Conservation (phyloP, 2,329 filamentous ascomycete genomes). For the Sphaceloma murrayae region DNA sequence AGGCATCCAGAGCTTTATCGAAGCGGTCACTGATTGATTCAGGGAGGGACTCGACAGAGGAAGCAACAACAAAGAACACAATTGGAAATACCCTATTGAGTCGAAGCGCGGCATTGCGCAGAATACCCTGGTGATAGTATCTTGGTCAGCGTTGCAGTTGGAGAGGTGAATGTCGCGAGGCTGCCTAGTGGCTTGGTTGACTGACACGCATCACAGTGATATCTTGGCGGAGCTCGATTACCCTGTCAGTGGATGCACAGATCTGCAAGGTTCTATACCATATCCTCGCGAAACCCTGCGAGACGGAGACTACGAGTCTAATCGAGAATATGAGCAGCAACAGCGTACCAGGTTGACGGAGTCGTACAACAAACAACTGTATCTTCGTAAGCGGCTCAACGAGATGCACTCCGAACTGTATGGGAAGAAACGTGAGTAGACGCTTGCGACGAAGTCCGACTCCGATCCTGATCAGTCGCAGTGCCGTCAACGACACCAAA, state of each 20-base stretch:
- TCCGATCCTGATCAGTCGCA: no score
- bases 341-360: conserved; percentile 39
- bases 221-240: conserved; percentile 70
- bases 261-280: conserved; percentile 52
- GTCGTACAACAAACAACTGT: conserved; percentile 53
- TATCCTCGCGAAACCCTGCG: conserved; percentile 52
- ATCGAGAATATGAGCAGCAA: background rate
- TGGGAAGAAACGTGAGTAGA: conserved; percentile 31
- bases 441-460: no score
- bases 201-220: conserved; percentile 52
- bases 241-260: conserved; percentile 46
- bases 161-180: conserved; percentile 58
- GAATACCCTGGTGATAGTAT: conserved; percentile 52
- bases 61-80: conserved; percentile 18
- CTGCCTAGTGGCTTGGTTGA: conserved; percentile 4
- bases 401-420: conserved; percentile 48
- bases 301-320: background rate
- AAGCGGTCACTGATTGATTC: background rate
- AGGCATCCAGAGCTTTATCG: background rate
- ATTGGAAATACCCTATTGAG: background rate
- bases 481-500: background rate
- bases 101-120: conserved; percentile 25
- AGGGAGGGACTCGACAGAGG: conserved; percentile 18
- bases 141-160: conserved; percentile 88
- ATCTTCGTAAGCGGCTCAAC: conserved; percentile 49